Evolutionary conservation across 1,284 basidiomycete genomes (phyloP).

Genomic region (Ustanciosporium gigantosporum): DNA sequence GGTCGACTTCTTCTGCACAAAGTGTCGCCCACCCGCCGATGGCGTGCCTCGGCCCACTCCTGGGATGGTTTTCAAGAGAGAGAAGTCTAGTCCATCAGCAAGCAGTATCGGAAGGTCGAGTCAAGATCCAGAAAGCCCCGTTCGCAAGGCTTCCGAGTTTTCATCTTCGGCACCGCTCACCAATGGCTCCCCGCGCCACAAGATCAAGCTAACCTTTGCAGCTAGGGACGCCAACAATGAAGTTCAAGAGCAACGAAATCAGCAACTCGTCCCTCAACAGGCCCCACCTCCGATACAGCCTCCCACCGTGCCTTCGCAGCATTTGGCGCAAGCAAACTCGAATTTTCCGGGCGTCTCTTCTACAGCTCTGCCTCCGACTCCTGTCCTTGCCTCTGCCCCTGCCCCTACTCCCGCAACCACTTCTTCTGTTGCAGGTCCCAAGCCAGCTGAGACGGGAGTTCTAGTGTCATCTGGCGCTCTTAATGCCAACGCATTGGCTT

Average conservation of each 20-base stretch:
- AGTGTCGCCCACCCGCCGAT: slow-evolving; percentile 34
- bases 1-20: slow-evolving; percentile 48
- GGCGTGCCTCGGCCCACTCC: slow-evolving; percentile 24
- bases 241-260: neutral
- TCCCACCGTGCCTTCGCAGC: too few species aligned
- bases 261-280: slow-evolving; percentile 8
- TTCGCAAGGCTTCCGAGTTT: slow-evolving; percentile 2
- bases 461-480: neutral
- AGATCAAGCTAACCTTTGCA: slow-evolving; percentile 17
- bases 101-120: slow-evolving; percentile 6
- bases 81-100: slow-evolving; percentile 21
- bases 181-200: slow-evolving; percentile 10
- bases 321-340: too few species aligned
- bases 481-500: neutral
- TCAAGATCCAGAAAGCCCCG: slow-evolving; percentile 13
- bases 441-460: neutral
- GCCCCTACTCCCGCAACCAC: too few species aligned
- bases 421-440: slow-evolving; percentile 1
- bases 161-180: neutral
- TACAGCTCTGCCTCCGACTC: too few species aligned
- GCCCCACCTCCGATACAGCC: slow-evolving; percentile 1
- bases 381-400: too few species aligned
- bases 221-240: slow-evolving; percentile 1
- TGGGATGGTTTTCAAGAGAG: slow-evolving; percentile 12
- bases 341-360: too few species aligned